phyloP scores from a whole-genome alignment of 129 eudicot genomes.

The Tanacetum coccineum region DNA sequence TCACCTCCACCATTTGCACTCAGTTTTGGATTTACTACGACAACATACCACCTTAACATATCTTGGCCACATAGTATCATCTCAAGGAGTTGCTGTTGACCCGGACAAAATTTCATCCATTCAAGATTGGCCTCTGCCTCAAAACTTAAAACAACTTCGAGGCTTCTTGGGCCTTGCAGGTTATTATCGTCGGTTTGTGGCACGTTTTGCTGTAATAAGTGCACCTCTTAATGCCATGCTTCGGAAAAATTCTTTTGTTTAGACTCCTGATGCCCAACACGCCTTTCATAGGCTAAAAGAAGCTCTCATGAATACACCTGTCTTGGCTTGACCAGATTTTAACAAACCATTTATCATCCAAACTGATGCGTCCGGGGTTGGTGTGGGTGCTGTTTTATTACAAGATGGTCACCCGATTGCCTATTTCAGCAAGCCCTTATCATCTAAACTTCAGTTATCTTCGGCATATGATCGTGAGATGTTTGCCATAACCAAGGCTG shows the following conservation, averaged over 20 bases:
- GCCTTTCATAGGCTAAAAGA: background rate
- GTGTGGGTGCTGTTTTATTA: slow-evolving; percentile 1
- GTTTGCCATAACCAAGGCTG: background rate
- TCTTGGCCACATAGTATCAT: background rate
- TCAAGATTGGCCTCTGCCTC: background rate
- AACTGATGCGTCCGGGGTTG: slow-evolving; percentile 3
- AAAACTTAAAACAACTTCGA: background rate
- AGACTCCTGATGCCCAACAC: background rate
- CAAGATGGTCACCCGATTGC: slow-evolving; percentile 5
- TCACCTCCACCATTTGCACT: too few relatives aligned
- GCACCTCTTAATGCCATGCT: background rate
- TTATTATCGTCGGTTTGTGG: background rate
- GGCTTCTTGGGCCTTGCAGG: background rate
- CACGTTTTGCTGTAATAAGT: background rate
- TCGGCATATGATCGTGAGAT: slow-evolving; percentile 8
- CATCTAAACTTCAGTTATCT: background rate
- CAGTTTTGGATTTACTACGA: too few relatives aligned
- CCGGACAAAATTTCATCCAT: background rate
- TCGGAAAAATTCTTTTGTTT: background rate
- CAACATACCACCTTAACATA: background rate
- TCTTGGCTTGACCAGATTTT: background rate
- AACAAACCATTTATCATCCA: background rate
- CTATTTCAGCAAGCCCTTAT: background rate
- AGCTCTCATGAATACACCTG: background rate
- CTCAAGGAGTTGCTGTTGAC: background rate